Percentiles rank a stretch among this genome's conserved stretches.
Evolutionary conservation across 2,329 filamentous ascomycete species (phyloP).

Genomic region (Pleomassaria siparia): DNA sequence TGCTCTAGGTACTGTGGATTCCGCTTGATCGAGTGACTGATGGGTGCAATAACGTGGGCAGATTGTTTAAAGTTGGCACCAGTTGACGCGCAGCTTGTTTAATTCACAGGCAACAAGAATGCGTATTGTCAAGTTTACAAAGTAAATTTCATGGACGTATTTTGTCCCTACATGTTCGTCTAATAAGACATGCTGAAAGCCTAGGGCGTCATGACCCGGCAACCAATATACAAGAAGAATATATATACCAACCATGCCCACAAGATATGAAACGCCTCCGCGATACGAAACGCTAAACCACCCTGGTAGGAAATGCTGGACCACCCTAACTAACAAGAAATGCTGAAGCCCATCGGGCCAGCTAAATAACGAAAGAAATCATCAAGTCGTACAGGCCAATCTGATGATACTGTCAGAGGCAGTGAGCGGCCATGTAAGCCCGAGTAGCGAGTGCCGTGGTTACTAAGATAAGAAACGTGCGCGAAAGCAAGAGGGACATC

Average conservation of each 20-base stretch:
- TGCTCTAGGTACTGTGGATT: too few relatives aligned
- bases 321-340: too few relatives aligned
- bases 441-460: conserved; percentile 1
- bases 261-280: conserved; percentile 9
- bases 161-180: conserved; percentile 1
- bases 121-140: background rate
- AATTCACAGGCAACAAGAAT: background rate
- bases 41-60: too few relatives aligned
- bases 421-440: conserved; percentile 7
- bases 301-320: too few relatives aligned
- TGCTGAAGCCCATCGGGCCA: conserved; percentile 21
- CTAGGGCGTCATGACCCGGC: background rate
- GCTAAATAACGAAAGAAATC: conserved; percentile 34
- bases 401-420: conserved; percentile 15
- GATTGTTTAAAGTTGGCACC: too few relatives aligned
- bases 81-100: too few relatives aligned
- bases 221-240: conserved; percentile 5
- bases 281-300: too few relatives aligned
- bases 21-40: too few relatives aligned
- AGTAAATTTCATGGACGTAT: conserved; percentile 1
- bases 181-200: conserved; percentile 3
- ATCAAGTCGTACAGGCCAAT: conserved; percentile 31
- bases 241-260: background rate
- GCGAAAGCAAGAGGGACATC: conserved; percentile 5
- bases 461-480: background rate